phyloP scores from a whole-genome alignment of 352 stramenopile genomes.

The Sclerospora graminicola region DNA sequence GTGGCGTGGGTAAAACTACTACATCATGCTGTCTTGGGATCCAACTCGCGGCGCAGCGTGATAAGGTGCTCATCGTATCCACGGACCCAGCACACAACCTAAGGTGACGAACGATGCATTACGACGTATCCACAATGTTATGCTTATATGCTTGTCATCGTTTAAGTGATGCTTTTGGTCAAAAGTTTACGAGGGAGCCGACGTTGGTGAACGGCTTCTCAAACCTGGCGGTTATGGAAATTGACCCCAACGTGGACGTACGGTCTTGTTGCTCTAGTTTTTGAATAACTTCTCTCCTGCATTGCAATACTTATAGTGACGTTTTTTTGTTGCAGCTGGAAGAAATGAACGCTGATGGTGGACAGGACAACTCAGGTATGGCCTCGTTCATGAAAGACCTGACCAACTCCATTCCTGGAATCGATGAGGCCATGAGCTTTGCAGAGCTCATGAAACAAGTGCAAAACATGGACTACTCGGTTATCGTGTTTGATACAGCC shows the following conservation, averaged over 20 bases:
- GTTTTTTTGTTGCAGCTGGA: conserved; percentile 58
- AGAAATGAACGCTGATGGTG: conserved; percentile 70
- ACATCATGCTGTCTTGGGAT: conserved; percentile 97
- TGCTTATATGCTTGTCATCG: conserved; percentile 1
- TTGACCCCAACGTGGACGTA: conserved; percentile 89
- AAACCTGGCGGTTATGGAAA: conserved; percentile 98
- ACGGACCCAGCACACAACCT: conserved; percentile 99
- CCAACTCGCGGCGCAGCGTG: conserved; percentile 81
- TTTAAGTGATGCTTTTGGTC: conserved; percentile 94
- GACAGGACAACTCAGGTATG: conserved; percentile 84
- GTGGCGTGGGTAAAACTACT: conserved; percentile 94
- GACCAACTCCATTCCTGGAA: conserved; percentile 96
- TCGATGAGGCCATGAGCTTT: conserved; percentile 99
- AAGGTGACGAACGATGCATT: conserved; percentile 23
- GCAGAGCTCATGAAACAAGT: conserved; percentile 98
- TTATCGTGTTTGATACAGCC: conserved; percentile 98
- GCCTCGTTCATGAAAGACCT: conserved; percentile 95
- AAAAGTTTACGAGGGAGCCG: conserved; percentile 98
- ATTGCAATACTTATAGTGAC: not conserved
- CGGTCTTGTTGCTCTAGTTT: not conserved
- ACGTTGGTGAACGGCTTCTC: conserved; percentile 96
- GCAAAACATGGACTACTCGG: conserved; percentile 95
- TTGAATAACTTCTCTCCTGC: not conserved
- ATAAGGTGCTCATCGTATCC: conserved; percentile 98
- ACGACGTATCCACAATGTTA: not conserved